These are phyloP conservation scores for Allantophomopsis lycopodina DNA, from an alignment of 2,329 filamentous ascomycete genomes.

Conservation along the genomic window DNA sequence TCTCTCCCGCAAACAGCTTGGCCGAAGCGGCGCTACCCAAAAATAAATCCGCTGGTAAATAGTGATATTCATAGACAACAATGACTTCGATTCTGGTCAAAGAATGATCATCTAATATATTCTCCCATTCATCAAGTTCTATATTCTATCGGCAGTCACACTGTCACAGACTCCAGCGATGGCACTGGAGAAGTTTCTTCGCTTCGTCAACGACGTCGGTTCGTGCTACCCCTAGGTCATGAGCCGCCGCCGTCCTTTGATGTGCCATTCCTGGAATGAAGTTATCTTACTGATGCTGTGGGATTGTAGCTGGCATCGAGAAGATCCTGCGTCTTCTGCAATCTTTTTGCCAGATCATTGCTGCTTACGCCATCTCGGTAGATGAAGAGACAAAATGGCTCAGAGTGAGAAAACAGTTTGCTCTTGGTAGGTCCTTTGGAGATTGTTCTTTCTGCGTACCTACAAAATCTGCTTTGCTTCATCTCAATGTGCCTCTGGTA, in stretches of 20 bases:
- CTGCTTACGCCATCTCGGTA: slow-evolving; percentile 28
- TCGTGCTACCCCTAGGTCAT: background rate
- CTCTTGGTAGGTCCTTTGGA: slow-evolving; percentile 21
- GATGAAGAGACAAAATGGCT: slow-evolving; percentile 19
- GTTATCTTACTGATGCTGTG: too few relatives aligned
- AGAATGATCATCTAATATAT: too few relatives aligned
- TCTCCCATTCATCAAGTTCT: too few relatives aligned
- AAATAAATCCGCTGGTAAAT: too few relatives aligned
- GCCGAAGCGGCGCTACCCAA: too few relatives aligned
- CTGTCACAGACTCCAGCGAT: too few relatives aligned
- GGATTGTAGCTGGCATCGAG: slow-evolving; percentile 39
- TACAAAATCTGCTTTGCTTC: background rate
- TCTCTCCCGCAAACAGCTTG: too few relatives aligned
- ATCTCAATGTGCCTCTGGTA: too few relatives aligned
- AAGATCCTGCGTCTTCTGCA: slow-evolving; percentile 45
- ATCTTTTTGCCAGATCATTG: slow-evolving; percentile 31
- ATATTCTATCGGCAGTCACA: too few relatives aligned
- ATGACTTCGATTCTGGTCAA: too few relatives aligned
- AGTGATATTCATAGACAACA: too few relatives aligned
- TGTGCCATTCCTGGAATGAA: background rate
- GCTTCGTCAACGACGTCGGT: background rate
- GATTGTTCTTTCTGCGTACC: background rate
- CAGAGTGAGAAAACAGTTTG: slow-evolving; percentile 24
- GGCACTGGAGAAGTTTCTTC: background rate
- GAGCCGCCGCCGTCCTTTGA: background rate